Conservation (phyloP, 2,329 filamentous ascomycete species). For the Fonsecaea nubica region DNA sequence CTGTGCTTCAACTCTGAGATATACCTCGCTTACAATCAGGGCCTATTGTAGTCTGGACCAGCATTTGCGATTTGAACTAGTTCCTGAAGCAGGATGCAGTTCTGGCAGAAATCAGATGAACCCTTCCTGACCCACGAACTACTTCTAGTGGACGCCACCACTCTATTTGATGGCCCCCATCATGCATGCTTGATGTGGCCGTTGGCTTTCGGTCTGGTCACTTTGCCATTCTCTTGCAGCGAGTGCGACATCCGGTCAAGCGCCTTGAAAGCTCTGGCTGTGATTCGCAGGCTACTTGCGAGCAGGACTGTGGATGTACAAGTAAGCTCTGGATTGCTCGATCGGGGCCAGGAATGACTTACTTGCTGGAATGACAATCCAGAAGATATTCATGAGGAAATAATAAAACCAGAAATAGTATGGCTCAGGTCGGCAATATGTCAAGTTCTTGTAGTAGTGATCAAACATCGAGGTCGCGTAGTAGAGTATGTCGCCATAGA, state of each 20-base stretch:
- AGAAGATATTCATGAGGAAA: conserved; percentile 70
- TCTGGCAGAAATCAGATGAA: background rate
- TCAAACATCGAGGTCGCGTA: conserved; percentile 69
- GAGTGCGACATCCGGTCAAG: conserved; percentile 42
- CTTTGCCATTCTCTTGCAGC: conserved; percentile 40
- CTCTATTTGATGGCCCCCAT: conserved; percentile 15
- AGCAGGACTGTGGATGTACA: conserved; percentile 43
- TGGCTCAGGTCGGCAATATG: conserved; percentile 66
- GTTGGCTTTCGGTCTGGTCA: conserved; percentile 37
- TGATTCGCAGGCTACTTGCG: conserved; percentile 47
- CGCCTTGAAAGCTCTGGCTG: conserved; percentile 47
- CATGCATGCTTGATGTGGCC: conserved; percentile 31
- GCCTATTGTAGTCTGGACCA: background rate
- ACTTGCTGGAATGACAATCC: conserved; percentile 68
- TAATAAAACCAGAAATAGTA: conserved; percentile 73
- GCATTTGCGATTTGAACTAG: background rate
- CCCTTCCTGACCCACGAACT: background rate
- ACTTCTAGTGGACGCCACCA: conserved; percentile 1
- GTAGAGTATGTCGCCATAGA: conserved; percentile 70
- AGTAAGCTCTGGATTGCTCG: conserved; percentile 7
- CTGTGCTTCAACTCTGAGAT: background rate
- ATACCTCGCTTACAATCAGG: background rate
- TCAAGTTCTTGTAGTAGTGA: conserved; percentile 59
- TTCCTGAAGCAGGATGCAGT: background rate
- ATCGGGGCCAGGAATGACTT: conserved; percentile 44